Evolutionary conservation across 1,284 basidiomycete genomes (phyloP).

Genomic region (Ganoderma multipileum): DNA sequence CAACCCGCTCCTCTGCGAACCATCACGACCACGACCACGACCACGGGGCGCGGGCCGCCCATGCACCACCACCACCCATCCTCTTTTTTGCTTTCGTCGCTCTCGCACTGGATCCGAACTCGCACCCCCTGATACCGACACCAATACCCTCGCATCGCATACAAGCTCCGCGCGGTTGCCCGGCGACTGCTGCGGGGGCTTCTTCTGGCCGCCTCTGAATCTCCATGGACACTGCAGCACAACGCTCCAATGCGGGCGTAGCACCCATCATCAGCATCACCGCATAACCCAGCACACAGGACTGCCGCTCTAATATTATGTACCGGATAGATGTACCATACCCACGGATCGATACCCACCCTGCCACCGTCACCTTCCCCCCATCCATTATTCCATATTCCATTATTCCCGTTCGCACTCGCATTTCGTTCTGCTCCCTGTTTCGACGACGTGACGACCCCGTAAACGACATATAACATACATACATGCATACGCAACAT

Average conservation of each 20-base stretch:
- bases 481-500: background rate
- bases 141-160: constrained; percentile 1
- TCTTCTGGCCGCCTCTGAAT: constrained; percentile 1
- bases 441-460: background rate
- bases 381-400: background rate
- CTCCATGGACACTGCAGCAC: constrained; percentile 11
- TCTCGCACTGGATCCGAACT: background rate
- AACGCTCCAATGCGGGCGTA: background rate
- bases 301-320: constrained; percentile 1
- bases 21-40: background rate
- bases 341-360: constrained; percentile 9
- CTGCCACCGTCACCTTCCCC: background rate
- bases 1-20: background rate
- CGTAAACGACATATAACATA: constrained; percentile 3
- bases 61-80: background rate
- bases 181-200: background rate
- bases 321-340: constrained; percentile 10
- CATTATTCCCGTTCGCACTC: background rate
- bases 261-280: constrained; percentile 3
- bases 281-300: constrained; percentile 5
- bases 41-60: constrained; percentile 5
- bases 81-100: constrained; percentile 5
- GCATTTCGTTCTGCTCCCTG: background rate
- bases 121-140: background rate
- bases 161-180: constrained; percentile 3